Evolutionary conservation across 108 stramenopile genomes (phyloP).

Genomic region (Pseudonitzschia delicatissima): DNA sequence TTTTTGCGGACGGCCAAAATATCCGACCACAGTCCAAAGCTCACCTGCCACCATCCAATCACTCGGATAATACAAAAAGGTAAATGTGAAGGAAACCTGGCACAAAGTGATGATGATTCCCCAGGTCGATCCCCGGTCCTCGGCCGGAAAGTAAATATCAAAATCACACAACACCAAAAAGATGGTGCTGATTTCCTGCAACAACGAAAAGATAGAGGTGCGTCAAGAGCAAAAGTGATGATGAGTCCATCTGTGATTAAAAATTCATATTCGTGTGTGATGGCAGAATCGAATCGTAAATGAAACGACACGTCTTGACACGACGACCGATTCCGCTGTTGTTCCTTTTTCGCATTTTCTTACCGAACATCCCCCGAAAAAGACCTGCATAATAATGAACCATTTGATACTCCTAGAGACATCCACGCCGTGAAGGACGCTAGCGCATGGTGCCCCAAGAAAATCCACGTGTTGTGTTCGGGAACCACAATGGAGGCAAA

Average conservation of each 20-base stretch:
- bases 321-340: no score
- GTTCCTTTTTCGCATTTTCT: no score
- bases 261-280: no score
- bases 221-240: not conserved
- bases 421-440: conserved; percentile 37
- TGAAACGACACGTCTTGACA: not conserved
- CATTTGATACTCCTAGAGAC: conserved; percentile 46
- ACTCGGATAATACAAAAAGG: conserved; percentile 35
- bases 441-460: conserved; percentile 51
- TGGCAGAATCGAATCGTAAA: not conserved
- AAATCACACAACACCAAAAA: conserved; percentile 55
- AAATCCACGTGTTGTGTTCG: conserved; percentile 36
- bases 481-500: conserved; percentile 42
- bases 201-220: not conserved
- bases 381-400: conserved; percentile 41
- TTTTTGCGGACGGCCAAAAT: conserved; percentile 16
- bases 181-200: conserved; percentile 27
- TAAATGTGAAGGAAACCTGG: conserved; percentile 24
- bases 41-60: conserved; percentile 26
- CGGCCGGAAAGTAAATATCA: conserved; percentile 31
- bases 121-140: not conserved
- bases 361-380: conserved; percentile 50
- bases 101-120: conserved; percentile 14
- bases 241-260: not conserved
- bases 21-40: conserved; percentile 32